A percentile compares a stretch with the other conserved stretches of the same genome.
These are phyloP conservation scores for Rhynchosporium agropyri DNA, from an alignment of 2,329 filamentous ascomycete species.

Conservation along the genomic window DNA sequence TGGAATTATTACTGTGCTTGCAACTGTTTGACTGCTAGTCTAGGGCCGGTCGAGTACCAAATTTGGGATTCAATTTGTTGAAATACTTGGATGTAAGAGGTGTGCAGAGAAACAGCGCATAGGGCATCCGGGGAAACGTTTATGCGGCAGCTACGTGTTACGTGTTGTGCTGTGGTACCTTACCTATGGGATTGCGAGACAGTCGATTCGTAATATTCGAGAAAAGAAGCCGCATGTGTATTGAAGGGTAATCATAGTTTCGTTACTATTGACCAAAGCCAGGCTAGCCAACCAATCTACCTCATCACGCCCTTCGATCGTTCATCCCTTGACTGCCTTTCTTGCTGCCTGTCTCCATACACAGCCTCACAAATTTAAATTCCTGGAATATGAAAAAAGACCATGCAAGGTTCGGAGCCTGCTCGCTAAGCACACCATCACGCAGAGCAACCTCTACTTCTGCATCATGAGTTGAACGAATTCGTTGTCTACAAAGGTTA, in stretches of 20 bases:
- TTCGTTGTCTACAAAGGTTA: conserved; percentile 69
- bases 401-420: conserved; percentile 28
- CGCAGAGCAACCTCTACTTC: conserved; percentile 60
- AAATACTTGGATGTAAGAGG: too few species aligned
- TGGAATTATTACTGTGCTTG: too few species aligned
- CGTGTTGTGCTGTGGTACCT: too few species aligned
- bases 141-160: too few species aligned
- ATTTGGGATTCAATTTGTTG: too few species aligned
- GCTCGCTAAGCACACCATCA: conserved; percentile 24
- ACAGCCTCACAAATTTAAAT: conserved; percentile 17
- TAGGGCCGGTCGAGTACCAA: too few species aligned
- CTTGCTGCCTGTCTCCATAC: background rate
- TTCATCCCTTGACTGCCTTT: conserved; percentile 16
- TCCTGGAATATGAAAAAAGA: conserved; percentile 24
- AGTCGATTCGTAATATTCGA: too few species aligned
- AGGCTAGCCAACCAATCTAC: conserved; percentile 26
- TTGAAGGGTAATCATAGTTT: conserved; percentile 37
- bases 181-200: too few species aligned
- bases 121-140: too few species aligned
- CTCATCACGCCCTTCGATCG: conserved; percentile 13
- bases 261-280: conserved; percentile 28
- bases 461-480: conserved; percentile 97
- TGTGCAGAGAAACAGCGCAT: too few species aligned
- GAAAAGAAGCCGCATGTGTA: conserved; percentile 20
- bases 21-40: too few species aligned